Base-by-base conservation (phyloP, 2,329 filamentous ascomycete species). In the Monilinia fructicola region DNA sequence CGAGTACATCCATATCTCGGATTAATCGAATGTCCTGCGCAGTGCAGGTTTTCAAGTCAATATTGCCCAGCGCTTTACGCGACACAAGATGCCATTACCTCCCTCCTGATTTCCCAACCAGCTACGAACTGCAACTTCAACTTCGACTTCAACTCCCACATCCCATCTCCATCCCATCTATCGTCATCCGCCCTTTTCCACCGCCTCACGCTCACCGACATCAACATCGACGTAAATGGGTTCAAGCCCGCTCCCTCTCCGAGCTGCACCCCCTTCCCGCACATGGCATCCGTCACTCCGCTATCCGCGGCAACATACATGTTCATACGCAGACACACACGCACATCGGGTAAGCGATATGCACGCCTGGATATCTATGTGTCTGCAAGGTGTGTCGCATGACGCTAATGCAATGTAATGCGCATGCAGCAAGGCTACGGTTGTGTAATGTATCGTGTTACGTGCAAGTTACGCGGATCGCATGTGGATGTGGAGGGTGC, bases 201-300 rank as follows among this genome's bases (percentile, higher is more conserved):
- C 38, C 38, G 38, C 38, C 14, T 40, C 38, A 40, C 31, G 5
- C 31, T 35, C 4, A 35, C 31, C 31, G 31, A 40, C 9, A 40
- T 40, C 31, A 6, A 50, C 6, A 16, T 16, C 35, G 10, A 38
- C 21, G 5, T 14, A 11, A 14, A 40, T 21, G 44, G 48, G 3
- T 5, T 60, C 21, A 50, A 54, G 44, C 2, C 53, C 40, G 11
- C 28, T 38, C 31, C 38, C 38, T 40, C 38, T 14, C 14, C 12
- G 14, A 12, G 4, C 5, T 18, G 21, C n/a, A 23, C 21, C 3
- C 12, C 10, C 44, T 35, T 60, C 58, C 58, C 58, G 58, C 58
- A 60, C 31, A 60, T 60, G 58, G 28, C 58, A 7, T 50, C 58
- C n/a, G 44, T 23, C 21, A 21, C 44, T 60, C 28, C 58, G 12